phyloP scores from a whole-genome alignment of 768 basidiomycete genomes.

The Termitomyces sp. region DNA sequence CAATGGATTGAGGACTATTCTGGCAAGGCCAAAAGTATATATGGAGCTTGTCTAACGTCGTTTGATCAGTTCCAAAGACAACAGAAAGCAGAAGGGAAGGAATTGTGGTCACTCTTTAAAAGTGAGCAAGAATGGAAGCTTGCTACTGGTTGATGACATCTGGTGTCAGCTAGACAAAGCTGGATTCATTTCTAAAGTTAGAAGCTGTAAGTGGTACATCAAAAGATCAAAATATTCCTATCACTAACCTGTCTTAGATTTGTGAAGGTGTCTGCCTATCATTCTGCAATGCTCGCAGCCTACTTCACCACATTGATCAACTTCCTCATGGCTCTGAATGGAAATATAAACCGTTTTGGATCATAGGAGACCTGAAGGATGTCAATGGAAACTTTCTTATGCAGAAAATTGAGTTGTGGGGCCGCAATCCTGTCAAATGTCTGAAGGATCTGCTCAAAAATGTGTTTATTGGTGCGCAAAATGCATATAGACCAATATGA shows the following conservation, averaged over 20 bases:
- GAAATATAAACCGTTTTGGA: conserved; percentile 16
- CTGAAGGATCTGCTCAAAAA: conserved; percentile 26
- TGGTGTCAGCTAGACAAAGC: conserved; percentile 4
- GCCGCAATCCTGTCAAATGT: conserved; percentile 25
- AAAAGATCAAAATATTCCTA: background rate
- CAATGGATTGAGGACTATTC: conserved; percentile 4
- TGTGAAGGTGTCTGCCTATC: background rate
- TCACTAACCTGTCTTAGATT: background rate
- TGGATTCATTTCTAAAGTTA: conserved; percentile 5
- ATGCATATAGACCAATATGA: conserved; percentile 21
- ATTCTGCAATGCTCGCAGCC: conserved; percentile 11
- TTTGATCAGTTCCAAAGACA: background rate
- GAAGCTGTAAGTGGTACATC: background rate
- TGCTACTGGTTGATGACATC: conserved; percentile 7
- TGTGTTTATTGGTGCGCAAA: conserved; percentile 18
- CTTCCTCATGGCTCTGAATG: conserved; percentile 19
- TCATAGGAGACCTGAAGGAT: conserved; percentile 6
- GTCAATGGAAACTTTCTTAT: background rate
- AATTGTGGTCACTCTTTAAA: conserved; percentile 1
- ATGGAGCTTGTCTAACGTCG: background rate
- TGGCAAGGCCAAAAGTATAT: background rate
- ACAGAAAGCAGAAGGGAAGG: background rate
- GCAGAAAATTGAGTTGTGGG: conserved; percentile 21
- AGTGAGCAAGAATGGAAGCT: conserved; percentile 4
- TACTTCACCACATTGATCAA: conserved; percentile 15